A percentile compares a stretch with the other conserved stretches of the same genome.
Conservation (phyloP, 805 yeast species). For the Danielia reshetovae region DNA sequence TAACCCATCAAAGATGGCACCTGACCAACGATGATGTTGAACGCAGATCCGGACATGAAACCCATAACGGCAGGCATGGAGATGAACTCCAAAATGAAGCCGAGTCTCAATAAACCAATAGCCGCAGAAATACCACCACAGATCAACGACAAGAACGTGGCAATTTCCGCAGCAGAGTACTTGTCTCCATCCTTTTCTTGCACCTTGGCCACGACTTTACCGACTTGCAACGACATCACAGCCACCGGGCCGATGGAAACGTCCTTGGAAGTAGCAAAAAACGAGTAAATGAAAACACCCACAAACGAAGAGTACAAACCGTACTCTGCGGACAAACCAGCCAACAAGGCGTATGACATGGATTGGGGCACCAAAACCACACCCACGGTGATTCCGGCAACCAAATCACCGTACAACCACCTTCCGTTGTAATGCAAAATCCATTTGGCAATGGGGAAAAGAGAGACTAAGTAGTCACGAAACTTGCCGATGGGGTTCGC, state of each 20-base stretch:
- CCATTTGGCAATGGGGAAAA: conserved; percentile 85
- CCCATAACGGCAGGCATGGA: conserved; percentile 92
- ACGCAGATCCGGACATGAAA: conserved; percentile 92
- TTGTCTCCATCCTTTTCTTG: conserved; percentile 40
- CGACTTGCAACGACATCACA: conserved; percentile 85
- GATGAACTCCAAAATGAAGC: conserved; percentile 84
- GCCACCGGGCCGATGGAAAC: conserved; percentile 97
- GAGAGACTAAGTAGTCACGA: conserved; percentile 50
- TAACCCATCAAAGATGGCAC: conserved; percentile 84
- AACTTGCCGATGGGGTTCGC: conserved; percentile 37
- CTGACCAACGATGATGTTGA: conserved; percentile 78
- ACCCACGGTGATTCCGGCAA: conserved; percentile 93
- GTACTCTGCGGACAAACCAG: conserved; percentile 74
- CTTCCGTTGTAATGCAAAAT: conserved; percentile 72
- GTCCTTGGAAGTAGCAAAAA: conserved; percentile 93
- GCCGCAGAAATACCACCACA: conserved; percentile 86
- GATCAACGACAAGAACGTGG: conserved; percentile 71
- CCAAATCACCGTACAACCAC: conserved; percentile 79
- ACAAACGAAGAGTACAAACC: conserved; percentile 90
- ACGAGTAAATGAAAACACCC: conserved; percentile 83
- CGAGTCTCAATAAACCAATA: conserved; percentile 76
- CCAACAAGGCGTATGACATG: conserved; percentile 91
- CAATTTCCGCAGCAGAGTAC: conserved; percentile 64
- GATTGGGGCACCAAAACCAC: conserved; percentile 91
- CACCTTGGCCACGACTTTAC: conserved; percentile 69